Conservation (phyloP, 768 basidiomycete genomes). For the Hygrocybe punicea region DNA sequence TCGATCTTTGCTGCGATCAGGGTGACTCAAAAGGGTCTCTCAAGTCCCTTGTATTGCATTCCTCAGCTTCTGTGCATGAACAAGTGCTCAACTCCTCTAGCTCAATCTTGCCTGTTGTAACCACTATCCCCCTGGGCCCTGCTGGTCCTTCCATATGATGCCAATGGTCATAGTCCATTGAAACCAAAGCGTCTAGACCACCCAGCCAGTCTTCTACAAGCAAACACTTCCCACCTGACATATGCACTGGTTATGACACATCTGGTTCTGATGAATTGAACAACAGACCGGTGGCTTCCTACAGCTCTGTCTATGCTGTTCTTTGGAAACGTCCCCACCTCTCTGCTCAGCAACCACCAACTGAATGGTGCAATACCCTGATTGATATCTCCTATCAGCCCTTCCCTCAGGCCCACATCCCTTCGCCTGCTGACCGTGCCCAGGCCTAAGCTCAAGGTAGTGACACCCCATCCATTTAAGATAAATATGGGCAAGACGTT, state of each 20-base stretch:
- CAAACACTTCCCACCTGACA: slow-evolving; percentile 51
- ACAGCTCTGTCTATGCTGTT: slow-evolving; percentile 26
- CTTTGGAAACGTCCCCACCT: slow-evolving; percentile 29
- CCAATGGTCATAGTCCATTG: slow-evolving; percentile 41
- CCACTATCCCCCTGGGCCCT: slow-evolving; percentile 55
- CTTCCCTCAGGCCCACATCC: slow-evolving; percentile 34
- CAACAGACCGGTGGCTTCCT: slow-evolving; percentile 48
- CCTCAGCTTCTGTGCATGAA: slow-evolving; percentile 59
- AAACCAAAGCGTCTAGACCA: slow-evolving; percentile 57
- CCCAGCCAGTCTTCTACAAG: slow-evolving; percentile 71
- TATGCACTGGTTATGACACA: slow-evolving; percentile 66
- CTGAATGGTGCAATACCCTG: slow-evolving; percentile 28
- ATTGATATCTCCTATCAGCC: slow-evolving; percentile 9
- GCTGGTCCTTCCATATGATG: slow-evolving; percentile 23
- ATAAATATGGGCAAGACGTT: slow-evolving; percentile 28
- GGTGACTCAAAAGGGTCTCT: slow-evolving; percentile 79
- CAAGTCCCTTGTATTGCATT: slow-evolving; percentile 78
- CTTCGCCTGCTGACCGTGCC: slow-evolving; percentile 22
- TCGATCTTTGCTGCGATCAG: slow-evolving; percentile 63
- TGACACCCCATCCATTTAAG: too few relatives aligned
- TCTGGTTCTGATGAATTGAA: slow-evolving; percentile 39
- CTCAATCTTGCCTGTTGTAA: slow-evolving; percentile 37
- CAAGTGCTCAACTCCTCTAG: slow-evolving; percentile 33
- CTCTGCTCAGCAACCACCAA: slow-evolving; percentile 41
- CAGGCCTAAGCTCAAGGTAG: slow-evolving; percentile 13